Evolutionary conservation across 1,284 basidiomycete species (phyloP), one percentile per base, ranked within the genome.

Genomic region (Fomitopsis schrenkii): DNA sequence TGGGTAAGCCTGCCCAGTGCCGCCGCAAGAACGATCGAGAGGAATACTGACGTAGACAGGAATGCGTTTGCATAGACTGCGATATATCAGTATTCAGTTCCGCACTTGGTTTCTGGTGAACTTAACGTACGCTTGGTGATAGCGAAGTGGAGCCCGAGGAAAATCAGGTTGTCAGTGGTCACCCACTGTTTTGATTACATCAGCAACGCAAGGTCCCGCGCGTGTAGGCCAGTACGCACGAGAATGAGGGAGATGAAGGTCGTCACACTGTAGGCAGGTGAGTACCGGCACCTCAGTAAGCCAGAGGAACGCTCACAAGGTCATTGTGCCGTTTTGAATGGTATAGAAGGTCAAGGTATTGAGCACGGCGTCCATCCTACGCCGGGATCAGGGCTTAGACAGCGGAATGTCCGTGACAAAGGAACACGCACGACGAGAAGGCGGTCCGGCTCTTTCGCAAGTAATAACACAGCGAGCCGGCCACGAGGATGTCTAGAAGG

Each of bases 241-340:
- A 54, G 35, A 22, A 36, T 15, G 10, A 4, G 28, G 22, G 4
- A 55, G 12, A 38, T 40, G 15, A 33, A 22, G 38, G 10, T 63
- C 61, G 42, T 45, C 63, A 62, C 5, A 1, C 52, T 54, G 28
- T 26, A 19, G 26, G 40, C 15, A 28, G 30, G 28, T 50, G 12
- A 22, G 14, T 28, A 4, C 17, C 15, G 14, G 30, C 45, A 46
- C 10, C 14, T 3, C 26, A 50, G 28, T 10, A 45, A 40, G 12
- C 41, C 10, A 17, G 41, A n/a, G 15, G 12, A 4, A 7, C 22
- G 30, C 74, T 41, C 63, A 83, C 83, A 79, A 79, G 26, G 82
- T 83, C 50, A 84, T 68, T 42, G 77, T 71, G 40, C 83, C 83
- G 28, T 78, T 82, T 68, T 85, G 81, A 42, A 85, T 76, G 1